These are phyloP conservation scores for Taphrina pruni DNA, from an alignment of 1,139 yeast species.

Conservation along the genomic window DNA sequence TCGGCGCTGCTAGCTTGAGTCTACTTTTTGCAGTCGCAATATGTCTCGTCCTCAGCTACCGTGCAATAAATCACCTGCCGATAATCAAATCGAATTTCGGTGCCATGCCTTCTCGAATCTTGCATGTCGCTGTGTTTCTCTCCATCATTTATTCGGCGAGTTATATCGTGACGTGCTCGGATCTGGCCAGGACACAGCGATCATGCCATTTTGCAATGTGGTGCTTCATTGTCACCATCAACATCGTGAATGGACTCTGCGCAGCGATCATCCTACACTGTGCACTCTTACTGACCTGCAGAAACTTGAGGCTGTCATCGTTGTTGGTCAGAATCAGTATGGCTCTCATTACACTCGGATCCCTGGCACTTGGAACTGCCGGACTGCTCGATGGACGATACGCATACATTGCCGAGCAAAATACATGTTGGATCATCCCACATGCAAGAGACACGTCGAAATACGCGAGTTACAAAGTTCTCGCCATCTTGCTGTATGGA, in stretches of 20 bases:
- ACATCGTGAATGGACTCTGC: constrained; percentile 23
- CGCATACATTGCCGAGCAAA: constrained; percentile 16
- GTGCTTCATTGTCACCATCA: constrained; percentile 9
- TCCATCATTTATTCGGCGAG: constrained; percentile 17
- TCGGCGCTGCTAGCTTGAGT: constrained; percentile 17
- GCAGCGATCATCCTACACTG: constrained; percentile 22
- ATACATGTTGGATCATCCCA: constrained; percentile 33
- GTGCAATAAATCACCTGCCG: background rate
- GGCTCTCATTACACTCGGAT: background rate
- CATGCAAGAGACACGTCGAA: background rate
- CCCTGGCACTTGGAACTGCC: constrained; percentile 19
- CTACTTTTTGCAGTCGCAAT: background rate
- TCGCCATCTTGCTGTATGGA: constrained; percentile 21
- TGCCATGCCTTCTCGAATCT: constrained; percentile 2
- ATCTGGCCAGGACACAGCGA: background rate
- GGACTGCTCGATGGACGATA: constrained; percentile 7
- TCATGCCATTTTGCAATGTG: constrained; percentile 27
- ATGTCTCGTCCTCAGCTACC: background rate
- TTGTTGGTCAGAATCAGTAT: background rate
- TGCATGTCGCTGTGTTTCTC: constrained; percentile 8
- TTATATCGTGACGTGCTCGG: constrained; percentile 18
- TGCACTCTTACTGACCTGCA: constrained; percentile 21
- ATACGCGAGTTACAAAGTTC: constrained; percentile 5
- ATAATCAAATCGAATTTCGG: background rate
- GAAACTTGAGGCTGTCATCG: constrained; percentile 2